Percentiles rank a stretch among this genome's conserved stretches.
Conservation (phyloP, 78 protist species). For the Paratrimastix pyriformis region DNA sequence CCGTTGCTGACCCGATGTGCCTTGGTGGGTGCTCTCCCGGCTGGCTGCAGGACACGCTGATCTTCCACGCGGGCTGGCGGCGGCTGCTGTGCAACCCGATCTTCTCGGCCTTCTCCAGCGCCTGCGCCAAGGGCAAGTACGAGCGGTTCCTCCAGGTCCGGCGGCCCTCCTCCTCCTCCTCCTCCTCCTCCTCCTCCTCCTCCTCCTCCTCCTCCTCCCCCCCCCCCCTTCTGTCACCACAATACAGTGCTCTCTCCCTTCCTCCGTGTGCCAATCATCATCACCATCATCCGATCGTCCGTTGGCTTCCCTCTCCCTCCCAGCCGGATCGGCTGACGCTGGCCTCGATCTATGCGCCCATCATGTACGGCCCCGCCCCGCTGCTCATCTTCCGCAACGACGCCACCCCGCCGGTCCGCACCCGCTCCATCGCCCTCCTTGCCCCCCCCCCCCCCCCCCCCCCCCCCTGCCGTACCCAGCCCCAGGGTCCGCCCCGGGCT, state of each 20-base stretch:
- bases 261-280: too few relatives aligned
- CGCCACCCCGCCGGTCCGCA: not conserved
- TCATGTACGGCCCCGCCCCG: not conserved
- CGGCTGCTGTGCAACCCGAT: conserved; percentile 33
- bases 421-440: not conserved
- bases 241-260: not conserved
- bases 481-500: not conserved
- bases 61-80: not conserved
- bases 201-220: not conserved
- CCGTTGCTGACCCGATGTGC: not conserved
- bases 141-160: conserved; percentile 50
- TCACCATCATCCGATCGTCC: not conserved
- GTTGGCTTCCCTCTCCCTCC: not conserved
- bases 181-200: not conserved
- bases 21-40: not conserved
- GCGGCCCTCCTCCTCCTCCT: not conserved
- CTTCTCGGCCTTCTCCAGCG: conserved; percentile 44
- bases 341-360: too few relatives aligned
- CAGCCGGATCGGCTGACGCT: not conserved
- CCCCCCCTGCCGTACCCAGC: not conserved
- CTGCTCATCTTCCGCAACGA: not conserved
- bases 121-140: conserved; percentile 57
- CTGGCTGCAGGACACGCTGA: not conserved
- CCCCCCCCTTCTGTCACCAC: not conserved
- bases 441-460: not conserved